Evolutionary conservation across 1,139 yeast genomes (phyloP).

Genomic region (Diutina rugosa): DNA sequence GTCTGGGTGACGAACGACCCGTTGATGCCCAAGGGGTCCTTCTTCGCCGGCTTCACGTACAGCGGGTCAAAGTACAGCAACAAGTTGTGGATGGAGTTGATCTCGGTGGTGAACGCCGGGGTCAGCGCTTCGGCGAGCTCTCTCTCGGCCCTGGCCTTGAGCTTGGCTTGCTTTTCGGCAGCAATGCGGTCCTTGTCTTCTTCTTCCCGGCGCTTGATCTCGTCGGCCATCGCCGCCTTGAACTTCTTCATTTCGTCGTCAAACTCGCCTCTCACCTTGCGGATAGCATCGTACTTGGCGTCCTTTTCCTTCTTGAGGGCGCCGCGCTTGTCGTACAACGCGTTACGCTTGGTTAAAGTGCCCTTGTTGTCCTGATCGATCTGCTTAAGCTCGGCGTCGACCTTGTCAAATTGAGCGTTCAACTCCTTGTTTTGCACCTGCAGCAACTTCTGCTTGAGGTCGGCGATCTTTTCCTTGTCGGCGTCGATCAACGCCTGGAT

Average conservation of each 20-base stretch:
- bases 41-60: conserved; percentile 46
- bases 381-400: conserved; percentile 51
- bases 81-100: conserved; percentile 59
- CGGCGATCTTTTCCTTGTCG: conserved; percentile 67
- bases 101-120: conserved; percentile 78
- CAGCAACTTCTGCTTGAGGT: conserved; percentile 57
- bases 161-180: conserved; percentile 48
- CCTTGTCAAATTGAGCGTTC: conserved; percentile 44
- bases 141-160: conserved; percentile 53
- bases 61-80: conserved; percentile 69
- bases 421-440: conserved; percentile 52
- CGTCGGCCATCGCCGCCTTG: conserved; percentile 55
- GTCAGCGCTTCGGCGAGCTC: conserved; percentile 55
- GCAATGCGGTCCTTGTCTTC: conserved; percentile 45
- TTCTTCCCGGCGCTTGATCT: conserved; percentile 58
- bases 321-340: conserved; percentile 52
- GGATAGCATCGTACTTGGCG: conserved; percentile 49
- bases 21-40: conserved; percentile 2
- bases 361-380: conserved; percentile 49
- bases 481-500: conserved; percentile 71
- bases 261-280: conserved; percentile 52
- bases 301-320: conserved; percentile 60
- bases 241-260: conserved; percentile 63
- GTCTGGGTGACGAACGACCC: conserved; percentile 9
- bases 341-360: conserved; percentile 53